Percentiles rank a stretch among this genome's conserved stretches.
These are phyloP conservation scores for Pichia californica DNA, from an alignment of 805 yeast genomes.

Conservation along the genomic window DNA sequence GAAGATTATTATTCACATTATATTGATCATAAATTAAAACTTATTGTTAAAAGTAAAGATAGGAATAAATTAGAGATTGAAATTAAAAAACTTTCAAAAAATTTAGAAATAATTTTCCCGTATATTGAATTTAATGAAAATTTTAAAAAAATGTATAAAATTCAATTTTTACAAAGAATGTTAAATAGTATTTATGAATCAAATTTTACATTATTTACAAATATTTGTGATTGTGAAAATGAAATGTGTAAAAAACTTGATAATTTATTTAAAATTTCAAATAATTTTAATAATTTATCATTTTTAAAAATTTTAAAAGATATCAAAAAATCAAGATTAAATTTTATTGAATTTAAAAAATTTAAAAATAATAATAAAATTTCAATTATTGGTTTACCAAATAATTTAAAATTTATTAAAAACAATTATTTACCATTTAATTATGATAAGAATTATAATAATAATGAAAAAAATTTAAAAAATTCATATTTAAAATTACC, in stretches of 20 bases:
- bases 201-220: constrained; percentile 1
- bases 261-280: not conserved
- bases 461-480: too few species aligned
- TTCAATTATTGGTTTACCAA: too few species aligned
- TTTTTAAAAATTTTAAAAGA: not conserved
- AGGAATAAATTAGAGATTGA: constrained; percentile 4
- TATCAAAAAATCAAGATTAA: not conserved
- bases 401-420: too few species aligned
- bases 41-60: constrained; percentile 3
- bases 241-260: not conserved
- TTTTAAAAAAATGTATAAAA: constrained; percentile 1
- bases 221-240: constrained; percentile 7
- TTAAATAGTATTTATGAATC: not conserved
- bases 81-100: not conserved
- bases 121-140: not conserved
- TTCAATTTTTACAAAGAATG: constrained; percentile 1
- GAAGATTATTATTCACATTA: constrained; percentile 1
- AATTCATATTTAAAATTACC: too few species aligned
- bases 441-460: not conserved
- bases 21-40: constrained; percentile 2
- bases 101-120: not conserved
- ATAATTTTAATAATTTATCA: too few species aligned
- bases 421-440: not conserved
- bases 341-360: not conserved
- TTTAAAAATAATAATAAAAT: not conserved